Conservation (phyloP, 2,329 filamentous ascomycete genomes). For the Cyclaneusma minus region DNA sequence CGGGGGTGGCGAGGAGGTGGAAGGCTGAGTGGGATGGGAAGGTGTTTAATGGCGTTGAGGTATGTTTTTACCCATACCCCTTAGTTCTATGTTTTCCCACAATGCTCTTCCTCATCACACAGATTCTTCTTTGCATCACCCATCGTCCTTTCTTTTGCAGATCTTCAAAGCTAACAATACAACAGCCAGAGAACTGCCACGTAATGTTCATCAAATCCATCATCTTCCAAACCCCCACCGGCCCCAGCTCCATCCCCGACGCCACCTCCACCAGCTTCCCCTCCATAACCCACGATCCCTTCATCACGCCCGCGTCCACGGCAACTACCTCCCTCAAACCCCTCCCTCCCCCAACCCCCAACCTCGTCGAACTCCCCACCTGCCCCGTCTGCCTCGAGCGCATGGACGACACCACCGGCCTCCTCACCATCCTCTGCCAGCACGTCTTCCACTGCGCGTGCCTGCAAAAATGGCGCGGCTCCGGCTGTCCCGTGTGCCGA, state of each 20-base stretch:
- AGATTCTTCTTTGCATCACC: conserved; percentile 9
- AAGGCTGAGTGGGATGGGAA: conserved; percentile 81
- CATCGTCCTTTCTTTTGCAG: conserved; percentile 1
- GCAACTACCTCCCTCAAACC: conserved; percentile 37
- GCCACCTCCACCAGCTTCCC: conserved; percentile 24
- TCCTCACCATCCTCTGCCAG: conserved; percentile 92
- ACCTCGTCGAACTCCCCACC: conserved; percentile 80
- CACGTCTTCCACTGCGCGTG: conserved; percentile 97
- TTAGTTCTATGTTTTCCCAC: conserved; percentile 1
- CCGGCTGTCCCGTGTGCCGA: conserved; percentile 85
- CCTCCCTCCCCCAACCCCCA: conserved; percentile 56
- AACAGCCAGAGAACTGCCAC: conserved; percentile 78
- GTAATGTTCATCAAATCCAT: conserved; percentile 91
- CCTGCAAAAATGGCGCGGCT: conserved; percentile 88
- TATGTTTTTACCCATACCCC: conserved; percentile 23
- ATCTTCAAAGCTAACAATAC: conserved; percentile 10
- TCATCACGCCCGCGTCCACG: conserved; percentile 19
- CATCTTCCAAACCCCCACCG: conserved; percentile 53
- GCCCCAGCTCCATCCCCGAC: conserved; percentile 9
- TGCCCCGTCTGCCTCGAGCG: conserved; percentile 93
- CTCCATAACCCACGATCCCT: conserved; percentile 8
- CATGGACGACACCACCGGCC: conserved; percentile 93
- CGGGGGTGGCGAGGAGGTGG: conserved; percentile 62
- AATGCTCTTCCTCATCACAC: too few relatives aligned
- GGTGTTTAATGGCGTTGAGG: conserved; percentile 83